phyloP scores from a whole-genome alignment of 805 yeast genomes.

The Zygoascus tannicola region DNA sequence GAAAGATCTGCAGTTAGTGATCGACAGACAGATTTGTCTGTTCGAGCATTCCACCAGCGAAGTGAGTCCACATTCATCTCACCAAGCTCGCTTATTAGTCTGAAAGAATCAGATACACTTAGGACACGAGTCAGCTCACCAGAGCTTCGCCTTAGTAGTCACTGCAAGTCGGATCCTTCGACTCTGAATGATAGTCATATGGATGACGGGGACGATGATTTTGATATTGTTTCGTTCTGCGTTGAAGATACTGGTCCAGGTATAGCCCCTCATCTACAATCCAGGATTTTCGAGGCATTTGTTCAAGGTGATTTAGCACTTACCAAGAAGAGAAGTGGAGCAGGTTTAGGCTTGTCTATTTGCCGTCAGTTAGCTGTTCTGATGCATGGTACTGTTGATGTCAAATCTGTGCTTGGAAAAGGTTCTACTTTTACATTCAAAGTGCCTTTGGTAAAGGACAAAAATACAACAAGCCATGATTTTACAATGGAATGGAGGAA shows the following conservation, averaged over 20 bases:
- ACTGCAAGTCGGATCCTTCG: not conserved
- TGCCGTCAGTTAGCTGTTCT: constrained; percentile 83
- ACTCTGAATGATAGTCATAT: not conserved
- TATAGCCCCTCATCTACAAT: constrained; percentile 71
- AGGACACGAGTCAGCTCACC: not conserved
- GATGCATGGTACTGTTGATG: constrained; percentile 79
- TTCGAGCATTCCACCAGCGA: not conserved
- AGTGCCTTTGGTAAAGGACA: constrained; percentile 32
- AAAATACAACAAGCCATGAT: not conserved
- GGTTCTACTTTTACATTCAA: constrained; percentile 83
- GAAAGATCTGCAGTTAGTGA: not conserved
- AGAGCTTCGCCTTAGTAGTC: not conserved
- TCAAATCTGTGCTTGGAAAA: constrained; percentile 49
- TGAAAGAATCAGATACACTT: not conserved
- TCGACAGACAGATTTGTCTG: not conserved
- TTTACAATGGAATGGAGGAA: not conserved
- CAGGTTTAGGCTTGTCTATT: constrained; percentile 84
- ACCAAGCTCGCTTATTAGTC: not conserved
- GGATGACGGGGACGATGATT: constrained; percentile 12
- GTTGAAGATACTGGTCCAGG: constrained; percentile 95
- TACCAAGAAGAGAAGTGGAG: constrained; percentile 88
- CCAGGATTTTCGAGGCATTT: constrained; percentile 88
- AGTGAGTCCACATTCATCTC: not conserved
- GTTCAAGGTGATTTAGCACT: constrained; percentile 95
- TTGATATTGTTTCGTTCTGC: constrained; percentile 57